These are phyloP conservation scores for Pseudocercospora macadamiae DNA, from an alignment of 2,329 filamentous ascomycete genomes.

Conservation along the genomic window DNA sequence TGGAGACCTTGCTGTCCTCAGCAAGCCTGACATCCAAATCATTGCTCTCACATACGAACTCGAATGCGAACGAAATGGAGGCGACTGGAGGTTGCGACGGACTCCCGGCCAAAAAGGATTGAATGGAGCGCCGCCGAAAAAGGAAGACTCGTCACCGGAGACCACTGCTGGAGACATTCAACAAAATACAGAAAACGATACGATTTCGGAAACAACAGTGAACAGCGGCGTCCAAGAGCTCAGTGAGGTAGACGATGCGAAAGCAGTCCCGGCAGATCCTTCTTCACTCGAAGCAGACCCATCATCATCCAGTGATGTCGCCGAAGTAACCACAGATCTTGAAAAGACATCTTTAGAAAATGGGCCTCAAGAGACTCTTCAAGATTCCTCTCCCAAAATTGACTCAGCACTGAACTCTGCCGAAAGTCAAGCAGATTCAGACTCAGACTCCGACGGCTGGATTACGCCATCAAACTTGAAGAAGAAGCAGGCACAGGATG, in stretches of 20 bases:
- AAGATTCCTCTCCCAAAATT: conserved; percentile 24
- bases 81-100: conserved; percentile 80
- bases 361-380: not conserved
- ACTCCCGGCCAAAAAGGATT: conserved; percentile 77
- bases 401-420: conserved; percentile 31
- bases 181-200: no score
- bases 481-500: conserved; percentile 74
- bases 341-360: conserved; percentile 16
- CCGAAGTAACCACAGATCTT: conserved; percentile 12
- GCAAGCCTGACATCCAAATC: conserved; percentile 84
- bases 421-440: conserved; percentile 51
- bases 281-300: no score
- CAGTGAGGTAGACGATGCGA: no score
- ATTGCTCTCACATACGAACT: conserved; percentile 90
- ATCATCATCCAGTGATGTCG: no score
- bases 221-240: no score
- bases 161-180: not conserved
- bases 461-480: conserved; percentile 93
- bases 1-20: conserved; percentile 85
- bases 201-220: no score
- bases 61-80: conserved; percentile 89
- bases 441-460: conserved; percentile 73
- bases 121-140: conserved; percentile 67
- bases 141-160: conserved; percentile 30
- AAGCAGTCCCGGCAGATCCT: no score